Evolutionary conservation across 306 rosid genomes (phyloP).

Genomic region (Quillaja saponaria): DNA sequence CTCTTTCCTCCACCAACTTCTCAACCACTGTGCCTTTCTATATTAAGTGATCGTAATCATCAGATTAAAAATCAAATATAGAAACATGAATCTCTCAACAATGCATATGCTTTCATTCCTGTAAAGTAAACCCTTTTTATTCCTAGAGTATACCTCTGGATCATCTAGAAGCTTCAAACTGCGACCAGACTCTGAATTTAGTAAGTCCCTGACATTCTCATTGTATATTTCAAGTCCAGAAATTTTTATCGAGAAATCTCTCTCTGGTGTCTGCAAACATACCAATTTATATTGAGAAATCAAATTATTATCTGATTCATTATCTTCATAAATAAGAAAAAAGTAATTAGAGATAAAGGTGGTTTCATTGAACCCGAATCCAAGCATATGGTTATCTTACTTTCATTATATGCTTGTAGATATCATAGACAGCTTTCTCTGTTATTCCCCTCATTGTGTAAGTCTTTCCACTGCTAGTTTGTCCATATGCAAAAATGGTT

Average conservation of each 20-base stretch:
- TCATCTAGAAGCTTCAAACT: constrained; percentile 91
- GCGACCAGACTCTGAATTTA: constrained; percentile 91
- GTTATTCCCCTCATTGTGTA: constrained; percentile 99
- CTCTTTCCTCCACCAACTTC: constrained; percentile 94
- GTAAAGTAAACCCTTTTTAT: neutral
- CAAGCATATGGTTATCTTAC: constrained; percentile 44
- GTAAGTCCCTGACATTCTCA: constrained; percentile 88
- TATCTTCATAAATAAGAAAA: constrained; percentile 14
- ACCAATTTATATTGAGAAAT: neutral
- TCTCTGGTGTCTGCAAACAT: constrained; percentile 75
- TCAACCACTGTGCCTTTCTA: constrained; percentile 99
- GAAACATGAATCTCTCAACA: neutral
- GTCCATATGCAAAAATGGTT: constrained; percentile 96
- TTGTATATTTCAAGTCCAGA: constrained; percentile 98
- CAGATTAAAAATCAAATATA: constrained; percentile 18
- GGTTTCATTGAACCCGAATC: constrained; percentile 1
- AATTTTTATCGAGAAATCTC: constrained; percentile 79
- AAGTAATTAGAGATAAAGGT: constrained; percentile 12
- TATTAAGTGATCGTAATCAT: constrained; percentile 25
- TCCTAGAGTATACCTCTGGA: constrained; percentile 70
- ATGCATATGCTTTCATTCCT: neutral
- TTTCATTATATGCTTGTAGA: constrained; percentile 77
- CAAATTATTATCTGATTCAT: neutral
- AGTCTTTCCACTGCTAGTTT: constrained; percentile 99
- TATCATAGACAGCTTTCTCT: constrained; percentile 95